Conservation (phyloP, 192 early-diverging fungal genomes). For the Coemansia sp. region DNA sequence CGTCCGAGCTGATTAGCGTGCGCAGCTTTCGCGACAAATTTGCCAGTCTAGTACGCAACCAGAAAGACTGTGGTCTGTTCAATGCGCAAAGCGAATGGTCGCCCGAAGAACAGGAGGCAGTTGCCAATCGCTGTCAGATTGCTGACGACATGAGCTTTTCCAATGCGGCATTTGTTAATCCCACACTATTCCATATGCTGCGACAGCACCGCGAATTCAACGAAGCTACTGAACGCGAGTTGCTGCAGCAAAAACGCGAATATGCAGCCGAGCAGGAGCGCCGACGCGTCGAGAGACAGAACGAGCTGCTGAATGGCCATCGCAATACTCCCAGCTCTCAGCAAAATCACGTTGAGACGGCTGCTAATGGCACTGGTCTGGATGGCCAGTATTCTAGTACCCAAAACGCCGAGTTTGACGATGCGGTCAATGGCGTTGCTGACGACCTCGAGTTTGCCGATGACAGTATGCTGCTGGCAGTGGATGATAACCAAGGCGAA, state of each 20-base stretch:
- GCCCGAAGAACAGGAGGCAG: conserved; percentile 25
- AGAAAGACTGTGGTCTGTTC: conserved; percentile 43
- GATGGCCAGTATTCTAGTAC: neutral
- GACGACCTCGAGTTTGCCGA: conserved; percentile 5
- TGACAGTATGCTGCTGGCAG: conserved; percentile 23
- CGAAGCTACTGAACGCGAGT: conserved; percentile 54
- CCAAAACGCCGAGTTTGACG: neutral
- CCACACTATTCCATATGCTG: conserved; percentile 56
- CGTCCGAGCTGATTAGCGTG: conserved; percentile 50
- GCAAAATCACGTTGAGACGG: neutral
- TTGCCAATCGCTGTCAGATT: conserved; percentile 43
- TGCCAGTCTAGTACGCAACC: conserved; percentile 40
- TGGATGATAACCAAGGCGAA: conserved; percentile 7
- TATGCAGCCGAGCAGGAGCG: conserved; percentile 37
- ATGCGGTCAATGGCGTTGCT: neutral
- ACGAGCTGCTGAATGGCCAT: conserved; percentile 7
- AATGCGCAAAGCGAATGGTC: conserved; percentile 43
- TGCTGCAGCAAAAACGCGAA: conserved; percentile 45
- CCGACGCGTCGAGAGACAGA: conserved; percentile 19
- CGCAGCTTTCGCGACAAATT: conserved; percentile 54
- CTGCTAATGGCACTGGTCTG: neutral
- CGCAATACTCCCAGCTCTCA: neutral
- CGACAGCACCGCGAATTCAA: conserved; percentile 57
- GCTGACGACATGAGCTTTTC: conserved; percentile 55
- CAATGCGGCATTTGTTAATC: conserved; percentile 54